A percentile compares a stretch with the other conserved stretches of the same genome.
phyloP scores from a whole-genome alignment of 2,329 filamentous ascomycete species.

The Chrysoporthe deuterocubensis region DNA sequence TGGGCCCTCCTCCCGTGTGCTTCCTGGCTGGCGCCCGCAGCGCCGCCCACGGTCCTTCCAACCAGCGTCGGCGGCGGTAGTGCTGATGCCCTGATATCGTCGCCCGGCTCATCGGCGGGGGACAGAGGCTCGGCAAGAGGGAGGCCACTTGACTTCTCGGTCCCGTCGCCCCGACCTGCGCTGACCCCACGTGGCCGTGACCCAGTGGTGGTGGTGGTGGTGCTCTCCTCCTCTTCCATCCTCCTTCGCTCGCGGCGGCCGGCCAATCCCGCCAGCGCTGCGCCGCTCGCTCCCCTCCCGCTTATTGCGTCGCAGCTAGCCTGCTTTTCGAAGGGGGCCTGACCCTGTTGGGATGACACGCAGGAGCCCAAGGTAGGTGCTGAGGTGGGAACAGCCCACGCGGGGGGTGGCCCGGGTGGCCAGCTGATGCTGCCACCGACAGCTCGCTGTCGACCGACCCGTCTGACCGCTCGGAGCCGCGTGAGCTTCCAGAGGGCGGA shows the following conservation, averaged over 20 bases:
- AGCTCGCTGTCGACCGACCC: not conserved
- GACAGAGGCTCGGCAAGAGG: conserved; percentile 11
- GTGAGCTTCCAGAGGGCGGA: conserved; percentile 1
- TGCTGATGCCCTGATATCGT: conserved; percentile 15
- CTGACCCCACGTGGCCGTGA: conserved; percentile 37
- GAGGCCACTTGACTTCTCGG: conserved; percentile 19
- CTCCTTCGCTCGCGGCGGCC: conserved; percentile 21
- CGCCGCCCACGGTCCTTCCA: conserved; percentile 6
- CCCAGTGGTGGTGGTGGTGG: conserved; percentile 8
- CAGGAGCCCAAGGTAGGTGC: not conserved
- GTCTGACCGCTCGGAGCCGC: conserved; percentile 4
- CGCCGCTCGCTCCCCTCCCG: conserved; percentile 25
- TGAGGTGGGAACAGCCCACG: conserved; percentile 4
- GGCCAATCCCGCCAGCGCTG: conserved; percentile 28
- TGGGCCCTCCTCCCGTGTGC: conserved; percentile 12
- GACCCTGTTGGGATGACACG: conserved; percentile 21
- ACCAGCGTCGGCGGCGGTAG: not conserved
- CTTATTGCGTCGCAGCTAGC: conserved; percentile 21
- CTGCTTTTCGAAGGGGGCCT: conserved; percentile 20
- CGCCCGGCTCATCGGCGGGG: conserved; percentile 17
- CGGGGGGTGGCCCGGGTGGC: conserved; percentile 3
- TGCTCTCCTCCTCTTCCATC: conserved; percentile 34
- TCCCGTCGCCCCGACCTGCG: conserved; percentile 30
- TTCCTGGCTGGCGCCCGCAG: not conserved
- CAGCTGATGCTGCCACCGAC: conserved; percentile 2